These are phyloP conservation scores for Peltaster fructicola DNA, from an alignment of 2,329 filamentous ascomycete genomes.

Conservation along the genomic window DNA sequence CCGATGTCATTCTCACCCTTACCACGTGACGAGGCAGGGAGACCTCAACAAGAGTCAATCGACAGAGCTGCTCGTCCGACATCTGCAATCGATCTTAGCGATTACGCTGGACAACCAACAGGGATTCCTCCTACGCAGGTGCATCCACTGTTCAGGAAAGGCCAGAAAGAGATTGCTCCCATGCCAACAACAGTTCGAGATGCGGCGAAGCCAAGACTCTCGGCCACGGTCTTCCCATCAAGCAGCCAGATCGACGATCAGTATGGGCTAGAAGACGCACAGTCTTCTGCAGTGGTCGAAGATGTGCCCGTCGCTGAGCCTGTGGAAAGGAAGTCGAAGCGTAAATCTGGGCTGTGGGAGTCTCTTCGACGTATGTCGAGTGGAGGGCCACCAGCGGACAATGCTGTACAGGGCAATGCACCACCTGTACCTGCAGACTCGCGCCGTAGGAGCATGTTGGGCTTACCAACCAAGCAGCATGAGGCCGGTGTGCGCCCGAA, in stretches of 20 bases:
- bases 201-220: no score
- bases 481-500: constrained; percentile 3
- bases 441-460: background rate
- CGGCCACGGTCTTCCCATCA: no score
- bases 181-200: no score
- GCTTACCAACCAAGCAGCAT: constrained; percentile 1
- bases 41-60: constrained; percentile 7
- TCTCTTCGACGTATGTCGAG: no score
- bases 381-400: no score
- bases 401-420: no score
- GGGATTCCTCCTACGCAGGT: constrained; percentile 11
- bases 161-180: no score
- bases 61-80: constrained; percentile 2
- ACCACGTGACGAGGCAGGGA: constrained; percentile 7
- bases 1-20: constrained; percentile 15
- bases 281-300: background rate
- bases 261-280: constrained; percentile 8
- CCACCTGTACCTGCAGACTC: no score
- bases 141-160: constrained; percentile 10
- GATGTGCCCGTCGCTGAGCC: constrained; percentile 1
- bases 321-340: no score
- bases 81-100: constrained; percentile 9
- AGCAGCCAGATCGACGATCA: constrained; percentile 6
- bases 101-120: constrained; percentile 9
- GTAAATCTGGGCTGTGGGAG: no score